phyloP scores from a whole-genome alignment of 2,329 filamentous ascomycete genomes.

The Conoideocrella luteorostrata region DNA sequence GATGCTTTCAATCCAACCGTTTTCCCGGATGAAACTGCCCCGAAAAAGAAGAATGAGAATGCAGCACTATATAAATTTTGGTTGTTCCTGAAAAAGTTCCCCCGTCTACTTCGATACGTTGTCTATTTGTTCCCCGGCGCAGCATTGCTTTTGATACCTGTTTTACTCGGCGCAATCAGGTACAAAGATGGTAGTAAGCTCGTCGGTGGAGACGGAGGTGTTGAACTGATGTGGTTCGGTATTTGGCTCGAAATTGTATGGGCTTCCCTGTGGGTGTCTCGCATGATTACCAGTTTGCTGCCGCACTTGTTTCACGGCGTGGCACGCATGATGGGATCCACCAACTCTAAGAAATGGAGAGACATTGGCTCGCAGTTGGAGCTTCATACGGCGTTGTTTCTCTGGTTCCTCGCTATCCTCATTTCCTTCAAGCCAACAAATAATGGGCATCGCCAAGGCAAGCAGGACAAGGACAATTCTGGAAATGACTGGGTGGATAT shows the following conservation, averaged over 20 bases:
- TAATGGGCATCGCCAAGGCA: constrained; percentile 45
- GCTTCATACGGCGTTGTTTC: constrained; percentile 76
- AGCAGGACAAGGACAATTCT: constrained; percentile 34
- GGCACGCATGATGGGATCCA: constrained; percentile 70
- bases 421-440: constrained; percentile 82
- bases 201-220: constrained; percentile 62
- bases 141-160: constrained; percentile 37
- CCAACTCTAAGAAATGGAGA: constrained; percentile 87
- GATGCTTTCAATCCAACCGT: constrained; percentile 38
- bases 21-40: constrained; percentile 18
- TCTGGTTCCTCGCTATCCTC: constrained; percentile 85
- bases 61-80: constrained; percentile 35
- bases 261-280: constrained; percentile 78
- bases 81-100: constrained; percentile 41
- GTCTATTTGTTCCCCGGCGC: constrained; percentile 42
- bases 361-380: constrained; percentile 83
- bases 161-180: constrained; percentile 37
- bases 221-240: constrained; percentile 80
- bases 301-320: constrained; percentile 41
- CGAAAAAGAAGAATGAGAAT: constrained; percentile 26
- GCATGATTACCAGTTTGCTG: constrained; percentile 46
- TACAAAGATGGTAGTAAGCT: constrained; percentile 34
- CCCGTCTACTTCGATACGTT: constrained; percentile 42
- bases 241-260: constrained; percentile 94
- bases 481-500: constrained; percentile 64